Percentiles rank a stretch among this genome's conserved stretches.
Evolutionary conservation across 495 filamentous ascomycete genomes (phyloP).

Genomic region (Podospora conica): DNA sequence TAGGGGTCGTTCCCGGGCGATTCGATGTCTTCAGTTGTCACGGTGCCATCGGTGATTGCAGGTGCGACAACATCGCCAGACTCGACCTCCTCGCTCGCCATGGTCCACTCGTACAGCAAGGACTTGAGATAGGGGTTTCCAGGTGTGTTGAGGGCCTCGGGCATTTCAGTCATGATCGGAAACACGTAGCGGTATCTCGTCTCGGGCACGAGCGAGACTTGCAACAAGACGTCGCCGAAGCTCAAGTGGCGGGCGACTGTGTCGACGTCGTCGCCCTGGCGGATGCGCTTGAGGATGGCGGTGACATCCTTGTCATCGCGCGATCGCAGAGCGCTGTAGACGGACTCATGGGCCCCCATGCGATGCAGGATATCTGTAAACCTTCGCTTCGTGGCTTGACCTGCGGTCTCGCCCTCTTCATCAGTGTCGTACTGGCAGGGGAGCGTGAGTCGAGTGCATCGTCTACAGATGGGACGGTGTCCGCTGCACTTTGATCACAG

Average conservation of each 20-base stretch:
- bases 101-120: background rate
- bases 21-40: too few species aligned
- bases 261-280: slow-evolving; percentile 20
- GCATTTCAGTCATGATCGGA: slow-evolving; percentile 24
- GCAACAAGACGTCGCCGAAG: slow-evolving; percentile 28
- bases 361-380: background rate
- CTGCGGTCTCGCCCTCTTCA: background rate
- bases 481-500: background rate
- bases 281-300: slow-evolving; percentile 27
- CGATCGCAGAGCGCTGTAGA: background rate
- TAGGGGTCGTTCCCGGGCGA: slow-evolving; percentile 10
- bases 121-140: background rate
- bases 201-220: slow-evolving; percentile 28
- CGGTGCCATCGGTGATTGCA: background rate
- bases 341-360: background rate
- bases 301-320: slow-evolving; percentile 18
- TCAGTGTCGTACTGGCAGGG: background rate
- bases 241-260: slow-evolving; percentile 25
- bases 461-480: background rate
- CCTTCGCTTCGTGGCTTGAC: background rate
- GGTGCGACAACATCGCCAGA: background rate
- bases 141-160: background rate
- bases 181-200: slow-evolving; percentile 30
- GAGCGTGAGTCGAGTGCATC: background rate
- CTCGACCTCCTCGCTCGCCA: background rate